Base-by-base conservation (phyloP, 2,329 filamentous ascomycete species). In the Tolypocladium guangdongense region DNA sequence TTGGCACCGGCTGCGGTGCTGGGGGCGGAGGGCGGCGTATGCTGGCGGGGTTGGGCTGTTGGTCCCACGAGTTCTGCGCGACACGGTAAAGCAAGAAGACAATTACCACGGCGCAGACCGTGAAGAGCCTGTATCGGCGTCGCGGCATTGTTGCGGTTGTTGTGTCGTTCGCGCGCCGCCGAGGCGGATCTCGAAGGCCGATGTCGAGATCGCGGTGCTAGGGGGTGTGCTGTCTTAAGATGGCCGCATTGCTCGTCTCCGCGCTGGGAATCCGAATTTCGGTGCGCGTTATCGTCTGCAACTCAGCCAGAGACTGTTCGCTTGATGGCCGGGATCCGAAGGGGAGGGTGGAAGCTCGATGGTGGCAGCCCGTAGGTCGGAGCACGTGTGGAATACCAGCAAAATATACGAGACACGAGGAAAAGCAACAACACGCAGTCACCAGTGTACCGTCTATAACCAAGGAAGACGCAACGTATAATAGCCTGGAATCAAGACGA, bases 51-150 rank as follows among this genome's bases (percentile, higher is more conserved):
- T 30, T 39, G 33, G 50, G 52, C 35, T 54, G 58, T 20, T 60
- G 59, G 39, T 66, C 61, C 68, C 68, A 71, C 33, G 73, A 71
- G 57, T 71, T 75, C 53, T 71, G 66, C 39, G 71, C 67, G 53
- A 75, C 66, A 55, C 76, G 77, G 62, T 78, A 78, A 51, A 82
- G 67, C 51, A 80, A 71, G 56, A 85, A 71, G 50, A 82, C 67
- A 50, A 81, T 66, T 54, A 83, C 64, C 56, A 78, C 67, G 52
- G 81, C 76, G 60, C 77, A 77, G 56, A 81, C 64, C 36, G 81
- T 65, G 56, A 84, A 82, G 54, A 83, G 72, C 55, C 83, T 78
- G 62, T 84, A 84, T 64, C 82, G 74, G 60, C 84, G 74, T 51
- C 83, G 79, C 54, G 80, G 67, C 77, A 86, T 82, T 61, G 62